Evolutionary conservation across 768 basidiomycete genomes (phyloP).

Genomic region (Boletus vermiculosoides): DNA sequence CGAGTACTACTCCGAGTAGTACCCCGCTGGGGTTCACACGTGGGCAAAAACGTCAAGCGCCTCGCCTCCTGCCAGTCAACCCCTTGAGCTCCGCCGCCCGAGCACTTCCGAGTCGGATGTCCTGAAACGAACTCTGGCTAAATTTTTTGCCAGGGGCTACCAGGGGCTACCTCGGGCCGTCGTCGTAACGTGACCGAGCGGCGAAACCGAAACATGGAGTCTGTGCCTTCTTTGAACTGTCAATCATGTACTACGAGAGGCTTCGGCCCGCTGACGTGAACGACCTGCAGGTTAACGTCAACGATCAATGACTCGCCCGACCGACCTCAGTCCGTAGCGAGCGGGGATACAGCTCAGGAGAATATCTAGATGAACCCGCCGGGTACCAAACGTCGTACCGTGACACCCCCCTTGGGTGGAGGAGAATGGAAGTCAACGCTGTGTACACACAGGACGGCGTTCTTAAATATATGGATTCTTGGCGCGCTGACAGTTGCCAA

Average conservation of each 20-base stretch:
- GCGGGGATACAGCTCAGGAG: background rate
- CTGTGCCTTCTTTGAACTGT: background rate
- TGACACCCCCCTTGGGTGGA: background rate
- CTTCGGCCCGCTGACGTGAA: background rate
- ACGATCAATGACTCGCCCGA: background rate
- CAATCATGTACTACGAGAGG: background rate
- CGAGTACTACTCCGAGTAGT: background rate
- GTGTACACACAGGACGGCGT: background rate
- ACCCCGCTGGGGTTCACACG: background rate
- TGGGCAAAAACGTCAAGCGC: background rate
- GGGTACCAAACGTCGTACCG: background rate
- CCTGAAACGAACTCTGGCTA: background rate
- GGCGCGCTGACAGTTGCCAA: background rate
- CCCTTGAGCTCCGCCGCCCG: background rate
- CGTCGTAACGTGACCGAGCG: background rate
- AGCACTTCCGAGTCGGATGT: background rate
- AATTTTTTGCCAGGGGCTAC: background rate
- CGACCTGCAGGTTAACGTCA: background rate
- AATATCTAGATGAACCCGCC: background rate
- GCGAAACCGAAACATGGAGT: background rate
- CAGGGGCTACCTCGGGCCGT: background rate
- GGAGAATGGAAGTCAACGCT: background rate
- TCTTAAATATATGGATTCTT: background rate
- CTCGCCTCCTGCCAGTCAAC: background rate
- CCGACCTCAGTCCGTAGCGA: background rate